Evolutionary conservation across 208 protist species (phyloP).

Genomic region (Crithidia mellificae): DNA sequence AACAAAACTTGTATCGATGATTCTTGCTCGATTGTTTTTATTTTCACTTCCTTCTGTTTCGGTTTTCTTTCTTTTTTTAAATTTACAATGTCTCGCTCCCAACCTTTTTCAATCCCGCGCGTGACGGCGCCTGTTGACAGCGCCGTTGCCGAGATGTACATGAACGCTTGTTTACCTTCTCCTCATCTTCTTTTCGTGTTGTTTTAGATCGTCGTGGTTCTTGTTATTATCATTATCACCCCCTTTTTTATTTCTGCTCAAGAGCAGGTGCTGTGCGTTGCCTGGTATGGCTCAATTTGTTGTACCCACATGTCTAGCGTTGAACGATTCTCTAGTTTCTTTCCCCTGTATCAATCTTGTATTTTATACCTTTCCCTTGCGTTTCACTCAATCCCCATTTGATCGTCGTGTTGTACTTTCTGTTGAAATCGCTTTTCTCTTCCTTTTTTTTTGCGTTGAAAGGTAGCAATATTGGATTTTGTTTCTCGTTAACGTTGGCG

Average conservation of each 20-base stretch:
- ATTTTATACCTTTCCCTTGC: neutral
- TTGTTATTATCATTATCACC: too few relatives aligned
- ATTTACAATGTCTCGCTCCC: neutral
- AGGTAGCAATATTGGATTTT: too few relatives aligned
- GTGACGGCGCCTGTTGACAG: neutral
- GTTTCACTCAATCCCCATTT: neutral
- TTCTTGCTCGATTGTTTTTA: too few relatives aligned
- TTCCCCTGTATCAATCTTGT: neutral
- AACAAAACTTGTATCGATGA: too few relatives aligned
- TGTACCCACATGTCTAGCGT: too few relatives aligned
- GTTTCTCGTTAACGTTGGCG: too few relatives aligned
- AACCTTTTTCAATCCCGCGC: neutral
- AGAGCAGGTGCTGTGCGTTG: too few relatives aligned
- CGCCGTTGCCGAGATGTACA: slow-evolving; percentile 3
- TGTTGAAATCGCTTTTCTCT: neutral
- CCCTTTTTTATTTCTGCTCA: too few relatives aligned
- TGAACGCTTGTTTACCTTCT: neutral
- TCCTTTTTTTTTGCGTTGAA: too few relatives aligned
- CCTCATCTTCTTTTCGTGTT: neutral
- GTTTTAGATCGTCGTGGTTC: too few relatives aligned
- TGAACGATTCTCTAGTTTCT: neutral
- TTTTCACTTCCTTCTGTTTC: too few relatives aligned
- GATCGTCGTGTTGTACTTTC: neutral
- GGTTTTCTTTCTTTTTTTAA: neutral
- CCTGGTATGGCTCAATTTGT: neutral